Base-by-base conservation (phyloP, 805 yeast species). In the Suhomyces canberraensis region DNA sequence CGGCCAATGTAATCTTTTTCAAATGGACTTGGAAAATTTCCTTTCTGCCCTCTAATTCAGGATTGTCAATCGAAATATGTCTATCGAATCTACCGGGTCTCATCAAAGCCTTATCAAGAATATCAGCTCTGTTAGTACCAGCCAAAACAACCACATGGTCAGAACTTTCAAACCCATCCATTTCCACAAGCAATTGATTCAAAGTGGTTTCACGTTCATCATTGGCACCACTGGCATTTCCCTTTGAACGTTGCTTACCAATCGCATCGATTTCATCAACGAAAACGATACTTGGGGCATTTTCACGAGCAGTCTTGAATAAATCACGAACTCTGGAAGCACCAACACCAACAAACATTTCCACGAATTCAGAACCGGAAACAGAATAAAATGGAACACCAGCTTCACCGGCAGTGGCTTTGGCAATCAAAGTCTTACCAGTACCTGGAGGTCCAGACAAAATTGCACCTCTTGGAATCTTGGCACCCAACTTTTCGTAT, bases 231-330 rank as follows among this genome's bases (percentile, higher is more conserved):
- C 75, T 69, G 37, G 75, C 73, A 44, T 79, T 78, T 20, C 90
- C 89, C 61, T 81, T 80, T n/a, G 82, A 76, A 56, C 82, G 66
- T 30, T 89, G 88, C 54, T 89, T 88, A 52, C 99, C 99, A 55
- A 93, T 95, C n/a, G 99, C 99, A 71, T 93, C 99, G 45, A 93
- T 93, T 66, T 93, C 99, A 70, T 93, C 99, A 34, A 93, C 90
- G 51, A 93, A 95, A n/a, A 93, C 79, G 53, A 93, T 93, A 24
- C 95, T 75, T 11, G 99, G 99, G 0, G 98, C 96, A 61, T 83
- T 79, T 57, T 86, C 87, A 53, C 98, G 76, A 1, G 98, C 98
- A 19, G 86, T 84, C 45, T 82, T 77, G 68, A 93, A 93, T 51
- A 93, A 69, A 60, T 93, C 98, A 60, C 98, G 89, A 19, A 93